A percentile compares a stretch with the other conserved stretches of the same genome.
Conservation (phyloP, 2,329 filamentous ascomycete species). For the Talaromyces islandicus region DNA sequence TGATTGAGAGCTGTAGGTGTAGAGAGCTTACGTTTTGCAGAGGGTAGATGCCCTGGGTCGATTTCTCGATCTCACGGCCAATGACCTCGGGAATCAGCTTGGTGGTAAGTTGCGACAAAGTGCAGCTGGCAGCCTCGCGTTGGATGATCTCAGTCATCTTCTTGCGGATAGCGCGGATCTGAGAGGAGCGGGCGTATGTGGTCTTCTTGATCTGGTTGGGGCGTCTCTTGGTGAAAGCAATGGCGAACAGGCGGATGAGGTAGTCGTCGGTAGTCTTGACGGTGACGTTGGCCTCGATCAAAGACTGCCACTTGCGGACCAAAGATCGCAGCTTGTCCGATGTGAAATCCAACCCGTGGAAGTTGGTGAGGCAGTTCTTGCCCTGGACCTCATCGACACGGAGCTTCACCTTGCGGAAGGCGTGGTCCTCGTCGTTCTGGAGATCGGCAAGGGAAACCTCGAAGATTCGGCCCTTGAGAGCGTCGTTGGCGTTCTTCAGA, state of each 20-base stretch:
- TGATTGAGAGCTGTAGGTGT: constrained; percentile 17
- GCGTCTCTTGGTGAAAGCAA: constrained; percentile 98
- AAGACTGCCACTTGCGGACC: constrained; percentile 98
- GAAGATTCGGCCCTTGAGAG: constrained; percentile 96
- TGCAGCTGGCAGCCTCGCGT: constrained; percentile 91
- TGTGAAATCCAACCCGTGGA: constrained; percentile 99
- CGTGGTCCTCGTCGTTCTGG: constrained; percentile 99
- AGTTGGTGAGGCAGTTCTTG: constrained; percentile 99
- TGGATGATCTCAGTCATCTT: constrained; percentile 99
- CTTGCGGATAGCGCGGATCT: constrained; percentile 96
- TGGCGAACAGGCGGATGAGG: constrained; percentile 97
- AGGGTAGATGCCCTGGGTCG: constrained; percentile 98
- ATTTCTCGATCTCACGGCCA: constrained; percentile 99
- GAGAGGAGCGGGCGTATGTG: constrained; percentile 93
- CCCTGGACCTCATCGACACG: constrained; percentile 98
- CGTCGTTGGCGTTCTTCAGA: constrained; percentile 99
- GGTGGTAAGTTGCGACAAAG: constrained; percentile 89
- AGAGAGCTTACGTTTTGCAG: constrained; percentile 76
- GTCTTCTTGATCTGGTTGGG: constrained; percentile 99
- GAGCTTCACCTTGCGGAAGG: constrained; percentile 99
- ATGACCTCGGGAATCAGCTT: constrained; percentile 99
- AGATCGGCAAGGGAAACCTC: constrained; percentile 98
- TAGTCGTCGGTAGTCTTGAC: constrained; percentile 99
- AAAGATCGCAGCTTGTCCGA: constrained; percentile 99
- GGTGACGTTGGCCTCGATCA: constrained; percentile 99